phyloP scores from a whole-genome alignment of 2,329 filamentous ascomycete species.

The Cyphellophora attinorum region DNA sequence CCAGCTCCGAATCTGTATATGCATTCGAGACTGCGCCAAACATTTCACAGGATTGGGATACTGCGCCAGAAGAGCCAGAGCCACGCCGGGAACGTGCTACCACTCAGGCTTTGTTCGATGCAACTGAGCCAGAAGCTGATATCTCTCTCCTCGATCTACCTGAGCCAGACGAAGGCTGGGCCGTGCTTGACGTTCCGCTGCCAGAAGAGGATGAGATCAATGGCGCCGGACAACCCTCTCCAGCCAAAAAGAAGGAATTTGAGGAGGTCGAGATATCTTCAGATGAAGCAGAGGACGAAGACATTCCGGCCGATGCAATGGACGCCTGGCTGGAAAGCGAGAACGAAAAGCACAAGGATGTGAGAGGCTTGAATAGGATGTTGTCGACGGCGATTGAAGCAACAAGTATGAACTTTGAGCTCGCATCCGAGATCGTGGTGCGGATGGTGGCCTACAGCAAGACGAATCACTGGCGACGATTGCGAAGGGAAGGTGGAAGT shows the following conservation, averaged over 20 bases:
- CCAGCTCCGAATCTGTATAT: constrained; percentile 1
- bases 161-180: constrained; percentile 20
- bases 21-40: constrained; percentile 10
- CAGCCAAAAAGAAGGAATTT: not conserved
- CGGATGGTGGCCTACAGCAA: constrained; percentile 16
- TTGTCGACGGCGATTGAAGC: constrained; percentile 8
- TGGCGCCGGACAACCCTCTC: not conserved
- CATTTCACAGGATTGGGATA: constrained; percentile 9
- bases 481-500: constrained; percentile 24
- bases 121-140: not conserved
- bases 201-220: constrained; percentile 1
- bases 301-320: not conserved
- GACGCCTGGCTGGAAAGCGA: constrained; percentile 4
- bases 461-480: constrained; percentile 21
- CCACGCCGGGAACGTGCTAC: constrained; percentile 1
- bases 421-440: constrained; percentile 6
- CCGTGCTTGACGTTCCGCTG: constrained; percentile 7
- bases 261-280: not conserved
- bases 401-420: constrained; percentile 9
- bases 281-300: constrained; percentile 1
- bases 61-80: constrained; percentile 5
- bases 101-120: constrained; percentile 11
- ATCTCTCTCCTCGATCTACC: constrained; percentile 15
- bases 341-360: constrained; percentile 4
- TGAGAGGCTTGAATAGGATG: constrained; percentile 3